Percentiles rank a stretch among this genome's conserved stretches.
Evolutionary conservation across 2,329 filamentous ascomycete genomes (phyloP).

Genomic region (Talaromyces albobiverticillius): DNA sequence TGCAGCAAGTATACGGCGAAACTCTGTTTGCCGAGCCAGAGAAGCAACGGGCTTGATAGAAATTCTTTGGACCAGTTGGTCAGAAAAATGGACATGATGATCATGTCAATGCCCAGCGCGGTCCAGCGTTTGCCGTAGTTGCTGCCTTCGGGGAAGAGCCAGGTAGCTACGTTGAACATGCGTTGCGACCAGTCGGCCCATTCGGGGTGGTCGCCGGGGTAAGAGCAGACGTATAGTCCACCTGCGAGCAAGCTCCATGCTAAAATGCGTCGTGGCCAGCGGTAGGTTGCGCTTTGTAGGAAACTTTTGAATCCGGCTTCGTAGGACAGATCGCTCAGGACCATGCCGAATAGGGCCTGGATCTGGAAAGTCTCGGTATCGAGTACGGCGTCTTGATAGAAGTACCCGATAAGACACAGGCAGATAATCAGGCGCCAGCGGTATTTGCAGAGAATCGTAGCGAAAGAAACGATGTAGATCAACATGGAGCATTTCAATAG

Average conservation of each 20-base stretch:
- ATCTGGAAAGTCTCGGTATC: conserved; percentile 52
- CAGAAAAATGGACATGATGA: conserved; percentile 51
- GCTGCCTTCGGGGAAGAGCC: conserved; percentile 46
- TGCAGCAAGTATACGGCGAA: conserved; percentile 57
- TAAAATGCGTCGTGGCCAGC: conserved; percentile 37
- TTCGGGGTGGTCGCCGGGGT: conserved; percentile 51
- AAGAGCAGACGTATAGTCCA: conserved; percentile 50
- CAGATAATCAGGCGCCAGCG: conserved; percentile 48
- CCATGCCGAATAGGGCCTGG: conserved; percentile 51
- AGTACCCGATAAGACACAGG: conserved; percentile 48
- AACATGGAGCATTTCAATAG: conserved; percentile 51
- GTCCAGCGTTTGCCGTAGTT: conserved; percentile 47
- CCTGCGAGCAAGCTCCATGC: conserved; percentile 37
- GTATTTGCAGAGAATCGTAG: conserved; percentile 45
- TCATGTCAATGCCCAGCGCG: conserved; percentile 48
- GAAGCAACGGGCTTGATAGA: conserved; percentile 49
- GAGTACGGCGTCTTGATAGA: conserved; percentile 39
- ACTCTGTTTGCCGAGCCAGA: conserved; percentile 55
- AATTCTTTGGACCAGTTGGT: conserved; percentile 49
- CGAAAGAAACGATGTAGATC: conserved; percentile 49
- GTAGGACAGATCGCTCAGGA: conserved; percentile 52
- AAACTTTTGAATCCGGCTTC: conserved; percentile 46
- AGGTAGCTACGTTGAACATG: conserved; percentile 40
- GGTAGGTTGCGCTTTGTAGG: conserved; percentile 35
- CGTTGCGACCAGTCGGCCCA: conserved; percentile 49